Evolutionary conservation across 2,329 filamentous ascomycete species (phyloP), one percentile per base, ranked within the genome.

Genomic region (Cordyceps cicadae): DNA sequence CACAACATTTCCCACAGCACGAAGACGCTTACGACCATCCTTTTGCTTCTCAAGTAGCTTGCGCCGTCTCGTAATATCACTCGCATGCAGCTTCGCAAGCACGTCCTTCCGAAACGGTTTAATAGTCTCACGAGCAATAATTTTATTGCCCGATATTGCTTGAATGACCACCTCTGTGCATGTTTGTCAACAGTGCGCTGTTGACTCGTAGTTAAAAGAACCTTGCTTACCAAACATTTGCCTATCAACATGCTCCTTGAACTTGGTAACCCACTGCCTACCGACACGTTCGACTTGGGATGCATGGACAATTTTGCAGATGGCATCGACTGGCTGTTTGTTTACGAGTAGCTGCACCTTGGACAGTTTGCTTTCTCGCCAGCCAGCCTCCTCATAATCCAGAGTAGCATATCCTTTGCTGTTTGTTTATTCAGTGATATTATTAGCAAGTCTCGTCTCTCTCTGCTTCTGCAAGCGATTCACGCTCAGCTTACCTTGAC

Each of bases 31-130:
- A 60, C 92, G 82, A 0, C 94, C 94, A 66, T 92, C 92, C 77
- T 99, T 99, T 75, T 99, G 94, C 79, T 93, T 96, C 76, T 97
- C 93, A 12, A 99, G 75, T 65, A 99, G 74, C 75, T 99, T 99
- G 69, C 86, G 83, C 43, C 92, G 83, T 62, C 94, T 79, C 3
- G 86, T 85, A 17, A 96, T 84, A 75, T 99, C 94, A 63, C 88
- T 89, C 0, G 94, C 94, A 71, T 99, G 95, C 60, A 99, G 78
- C 75, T 97, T 97, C 8, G 88, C 87, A 61, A 96, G 76, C 3
- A 99, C 94, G 68, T 99, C 94, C 74, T 99, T 99, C 52, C 94
- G 82, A 74, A 96, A 99, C 0, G 94, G 91, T 77, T 97, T 97
- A 71, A 99, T 87, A 0, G 92, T 97, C 72, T 97, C 94, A 69